Conservation (phyloP, 352 stramenopile species). For the Pythium utonaiense region DNA sequence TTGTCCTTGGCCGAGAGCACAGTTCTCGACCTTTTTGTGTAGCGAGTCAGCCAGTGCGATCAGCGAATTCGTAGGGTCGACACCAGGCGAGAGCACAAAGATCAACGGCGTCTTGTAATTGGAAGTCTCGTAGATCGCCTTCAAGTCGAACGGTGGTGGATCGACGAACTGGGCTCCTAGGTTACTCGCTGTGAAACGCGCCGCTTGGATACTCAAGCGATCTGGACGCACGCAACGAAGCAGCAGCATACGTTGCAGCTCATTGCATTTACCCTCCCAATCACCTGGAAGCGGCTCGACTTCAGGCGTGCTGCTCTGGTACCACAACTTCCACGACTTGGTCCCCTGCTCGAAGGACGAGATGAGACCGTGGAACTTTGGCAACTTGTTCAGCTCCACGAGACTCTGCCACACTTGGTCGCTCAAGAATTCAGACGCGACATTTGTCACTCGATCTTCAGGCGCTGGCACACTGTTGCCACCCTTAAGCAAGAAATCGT, state of each 20-base stretch:
- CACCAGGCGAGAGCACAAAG: conserved; percentile 93
- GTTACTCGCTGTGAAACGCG: conserved; percentile 89
- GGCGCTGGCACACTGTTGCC: conserved; percentile 50
- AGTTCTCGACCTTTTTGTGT: conserved; percentile 88
- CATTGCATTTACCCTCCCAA: conserved; percentile 92
- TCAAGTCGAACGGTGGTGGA: conserved; percentile 91
- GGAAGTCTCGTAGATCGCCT: conserved; percentile 86
- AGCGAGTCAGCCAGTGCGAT: conserved; percentile 82
- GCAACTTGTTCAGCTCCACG: conserved; percentile 90
- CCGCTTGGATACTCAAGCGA: conserved; percentile 89
- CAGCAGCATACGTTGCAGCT: conserved; percentile 93
- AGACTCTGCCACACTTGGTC: conserved; percentile 87
- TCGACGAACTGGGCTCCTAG: conserved; percentile 92
- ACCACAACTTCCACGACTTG: conserved; percentile 83
- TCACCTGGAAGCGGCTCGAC: conserved; percentile 88
- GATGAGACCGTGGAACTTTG: conserved; percentile 84
- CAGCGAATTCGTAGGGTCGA: conserved; percentile 93
- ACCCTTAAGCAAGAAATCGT: conserved; percentile 94
- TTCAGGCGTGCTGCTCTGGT: conserved; percentile 87
- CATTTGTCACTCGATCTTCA: conserved; percentile 79
- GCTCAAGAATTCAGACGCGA: conserved; percentile 83
- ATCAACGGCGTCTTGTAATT: conserved; percentile 91
- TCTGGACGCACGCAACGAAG: conserved; percentile 91
- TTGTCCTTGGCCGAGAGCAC: conserved; percentile 92
- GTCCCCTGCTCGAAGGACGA: conserved; percentile 88